Base-by-base conservation (phyloP, 805 yeast species). In the Candida ortonii region DNA sequence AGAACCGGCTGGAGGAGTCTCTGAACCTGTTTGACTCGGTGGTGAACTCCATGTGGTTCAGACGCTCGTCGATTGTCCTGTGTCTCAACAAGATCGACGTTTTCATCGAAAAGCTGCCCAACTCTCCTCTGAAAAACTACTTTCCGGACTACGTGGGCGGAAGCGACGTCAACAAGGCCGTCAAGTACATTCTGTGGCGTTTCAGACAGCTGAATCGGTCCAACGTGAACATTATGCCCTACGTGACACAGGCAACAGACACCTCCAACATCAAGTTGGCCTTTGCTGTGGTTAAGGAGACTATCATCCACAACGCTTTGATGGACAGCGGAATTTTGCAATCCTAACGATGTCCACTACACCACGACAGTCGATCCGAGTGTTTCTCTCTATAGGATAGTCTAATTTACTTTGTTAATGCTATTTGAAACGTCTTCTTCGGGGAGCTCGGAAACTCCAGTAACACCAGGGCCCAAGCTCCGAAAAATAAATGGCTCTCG, bases 141-240 rank as follows among this genome's bases (percentile, higher is more conserved):
- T 88, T 89, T 70, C 90, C 95, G 0, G 96, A 87, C 57, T 88
- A 88, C 55, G 80, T 78, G 14, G 96, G 96, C 22, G 96, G 96
- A n/a, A 70, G 72, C 42, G 89, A 86, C 55, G 83, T 87, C 36
- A 82, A 83, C 51, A 87, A 85, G 56, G 96, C 96, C 13, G 95
- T 93, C 22, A 87, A 86, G 59, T 88, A 87, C 52, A 86, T 89
- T 39, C 70, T 88, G 26, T 86, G 95, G 95, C 72, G 95, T 53
- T 88, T 88, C 56, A 80, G 85, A 24, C 87, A 83, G 57, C 76
- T 85, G 30, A 89, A 88, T 56, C 70, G 94, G 46, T 79, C 93
- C 1, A 86, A 87, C 14, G 66, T 87, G 43, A 83, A 80, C 41
- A 75, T 89, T 21, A 84, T 84, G 51, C 96, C 96, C 9, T 95